Conservation (phyloP, 2,329 filamentous ascomycete species). For the Thielaviopsis ethacetica region DNA sequence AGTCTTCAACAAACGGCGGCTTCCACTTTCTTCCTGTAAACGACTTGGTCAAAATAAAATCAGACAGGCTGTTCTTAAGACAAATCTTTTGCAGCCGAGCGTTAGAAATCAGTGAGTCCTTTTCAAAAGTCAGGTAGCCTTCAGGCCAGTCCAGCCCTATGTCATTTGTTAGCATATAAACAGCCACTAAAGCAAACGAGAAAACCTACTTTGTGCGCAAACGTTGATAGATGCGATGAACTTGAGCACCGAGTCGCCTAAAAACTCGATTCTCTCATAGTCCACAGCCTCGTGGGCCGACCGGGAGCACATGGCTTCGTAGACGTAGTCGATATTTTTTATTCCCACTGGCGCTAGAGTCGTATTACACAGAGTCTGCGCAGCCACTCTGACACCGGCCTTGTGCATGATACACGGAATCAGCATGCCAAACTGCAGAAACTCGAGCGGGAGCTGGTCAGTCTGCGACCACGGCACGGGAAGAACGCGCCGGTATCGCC, state of each 20-base stretch:
- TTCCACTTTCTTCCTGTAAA: slow-evolving; percentile 62
- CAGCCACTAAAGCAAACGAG: not conserved
- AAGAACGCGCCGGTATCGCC: slow-evolving; percentile 28
- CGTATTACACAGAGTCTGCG: slow-evolving; percentile 33
- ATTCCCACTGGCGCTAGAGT: slow-evolving; percentile 30
- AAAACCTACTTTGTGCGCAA: slow-evolving; percentile 30
- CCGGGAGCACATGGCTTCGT: slow-evolving; percentile 55
- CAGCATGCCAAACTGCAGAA: slow-evolving; percentile 39
- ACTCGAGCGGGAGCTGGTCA: slow-evolving; percentile 29
- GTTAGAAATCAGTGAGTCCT: slow-evolving; percentile 60
- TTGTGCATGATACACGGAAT: slow-evolving; percentile 58
- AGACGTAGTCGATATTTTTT: slow-evolving; percentile 35
- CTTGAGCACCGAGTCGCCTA: slow-evolving; percentile 76
- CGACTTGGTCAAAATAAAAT: slow-evolving; percentile 50
- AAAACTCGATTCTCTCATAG: slow-evolving; percentile 74
- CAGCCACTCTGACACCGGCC: slow-evolving; percentile 49
- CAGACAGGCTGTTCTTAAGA: slow-evolving; percentile 45
- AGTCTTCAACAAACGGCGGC: slow-evolving; percentile 37
- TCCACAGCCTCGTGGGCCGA: slow-evolving; percentile 42
- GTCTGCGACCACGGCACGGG: slow-evolving; percentile 31
- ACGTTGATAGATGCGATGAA: slow-evolving; percentile 52
- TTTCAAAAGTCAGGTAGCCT: slow-evolving; percentile 51
- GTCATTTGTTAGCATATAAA: slow-evolving; percentile 11
- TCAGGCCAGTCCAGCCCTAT: slow-evolving; percentile 56
- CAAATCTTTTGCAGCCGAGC: slow-evolving; percentile 51